Conservation (phyloP, 176 grass and related monocot species). For the Musa schizocarpa region DNA sequence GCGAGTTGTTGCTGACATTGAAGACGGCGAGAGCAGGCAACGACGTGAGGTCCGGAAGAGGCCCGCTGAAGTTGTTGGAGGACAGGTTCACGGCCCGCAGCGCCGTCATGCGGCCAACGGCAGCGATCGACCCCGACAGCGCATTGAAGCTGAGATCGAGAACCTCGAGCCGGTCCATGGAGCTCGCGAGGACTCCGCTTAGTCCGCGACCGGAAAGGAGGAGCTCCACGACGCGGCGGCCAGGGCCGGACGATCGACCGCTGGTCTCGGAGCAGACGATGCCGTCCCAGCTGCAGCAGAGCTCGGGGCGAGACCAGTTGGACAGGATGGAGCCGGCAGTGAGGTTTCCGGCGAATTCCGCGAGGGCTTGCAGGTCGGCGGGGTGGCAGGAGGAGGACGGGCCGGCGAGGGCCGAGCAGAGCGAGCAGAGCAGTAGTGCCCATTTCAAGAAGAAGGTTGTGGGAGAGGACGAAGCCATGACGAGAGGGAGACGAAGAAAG, state of each 20-base stretch:
- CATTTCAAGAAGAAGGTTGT: conserved; percentile 9
- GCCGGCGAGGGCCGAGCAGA: not conserved
- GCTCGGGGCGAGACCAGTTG: conserved; percentile 21
- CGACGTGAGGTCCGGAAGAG: conserved; percentile 31
- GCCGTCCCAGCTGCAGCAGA: conserved; percentile 63
- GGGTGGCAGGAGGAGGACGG: conserved; percentile 38
- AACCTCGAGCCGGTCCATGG: conserved; percentile 21
- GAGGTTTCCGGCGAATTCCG: conserved; percentile 53
- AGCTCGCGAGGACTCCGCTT: not conserved
- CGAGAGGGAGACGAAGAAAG: not conserved
- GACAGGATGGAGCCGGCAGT: conserved; percentile 18
- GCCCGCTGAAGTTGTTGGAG: conserved; percentile 57
- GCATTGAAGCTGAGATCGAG: conserved; percentile 76
- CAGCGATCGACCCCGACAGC: conserved; percentile 28
- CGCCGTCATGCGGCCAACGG: conserved; percentile 8
- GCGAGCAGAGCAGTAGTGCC: conserved; percentile 10
- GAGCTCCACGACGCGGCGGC: conserved; percentile 29
- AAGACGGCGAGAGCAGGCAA: conserved; percentile 31
- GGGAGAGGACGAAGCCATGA: not conserved
- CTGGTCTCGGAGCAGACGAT: conserved; percentile 32
- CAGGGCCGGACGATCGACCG: not conserved
- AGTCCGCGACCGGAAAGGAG: conserved; percentile 28
- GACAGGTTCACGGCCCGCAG: conserved; percentile 50
- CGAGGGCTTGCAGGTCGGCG: conserved; percentile 48
- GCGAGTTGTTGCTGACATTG: conserved; percentile 84